These are phyloP conservation scores for Suillus variegatus DNA, from an alignment of 768 basidiomycete species.

Conservation along the genomic window DNA sequence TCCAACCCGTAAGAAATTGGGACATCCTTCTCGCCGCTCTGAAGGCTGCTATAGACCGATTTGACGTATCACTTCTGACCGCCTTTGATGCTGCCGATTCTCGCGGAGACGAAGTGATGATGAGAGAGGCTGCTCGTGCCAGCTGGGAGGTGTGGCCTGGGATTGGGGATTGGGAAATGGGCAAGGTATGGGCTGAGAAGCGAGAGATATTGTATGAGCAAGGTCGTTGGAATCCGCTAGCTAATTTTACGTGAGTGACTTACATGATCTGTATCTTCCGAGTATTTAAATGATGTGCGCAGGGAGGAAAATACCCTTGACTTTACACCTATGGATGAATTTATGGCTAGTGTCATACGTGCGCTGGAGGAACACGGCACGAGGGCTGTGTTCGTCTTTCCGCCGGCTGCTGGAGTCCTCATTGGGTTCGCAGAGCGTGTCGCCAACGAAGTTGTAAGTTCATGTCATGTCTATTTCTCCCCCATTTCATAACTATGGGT, in stretches of 20 bases:
- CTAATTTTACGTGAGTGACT: constrained; percentile 72
- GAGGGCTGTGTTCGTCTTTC: constrained; percentile 85
- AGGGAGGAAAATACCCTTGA: constrained; percentile 65
- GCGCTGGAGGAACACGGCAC: constrained; percentile 76
- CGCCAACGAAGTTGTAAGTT: constrained; percentile 77
- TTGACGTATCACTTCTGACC: constrained; percentile 82
- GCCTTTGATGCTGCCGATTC: constrained; percentile 89
- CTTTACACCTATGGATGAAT: constrained; percentile 93
- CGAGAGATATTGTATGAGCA: constrained; percentile 91
- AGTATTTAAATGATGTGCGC: neutral
- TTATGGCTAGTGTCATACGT: constrained; percentile 69
- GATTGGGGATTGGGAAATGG: constrained; percentile 80
- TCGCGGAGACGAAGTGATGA: constrained; percentile 66
- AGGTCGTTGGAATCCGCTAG: constrained; percentile 74
- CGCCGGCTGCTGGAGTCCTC: constrained; percentile 73
- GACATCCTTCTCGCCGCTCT: constrained; percentile 62
- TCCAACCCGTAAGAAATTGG: constrained; percentile 77
- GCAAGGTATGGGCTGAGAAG: constrained; percentile 95
- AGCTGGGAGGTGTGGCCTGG: constrained; percentile 79
- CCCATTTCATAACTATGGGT: constrained; percentile 3
- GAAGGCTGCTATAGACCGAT: constrained; percentile 80
- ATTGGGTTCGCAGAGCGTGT: constrained; percentile 83
- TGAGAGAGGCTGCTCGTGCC: constrained; percentile 80
- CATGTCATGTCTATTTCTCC: constrained; percentile 10
- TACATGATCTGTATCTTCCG: neutral